These are phyloP conservation scores for Agarophyton chilense DNA, from an alignment of 23 red algal species.

Conservation along the genomic window DNA sequence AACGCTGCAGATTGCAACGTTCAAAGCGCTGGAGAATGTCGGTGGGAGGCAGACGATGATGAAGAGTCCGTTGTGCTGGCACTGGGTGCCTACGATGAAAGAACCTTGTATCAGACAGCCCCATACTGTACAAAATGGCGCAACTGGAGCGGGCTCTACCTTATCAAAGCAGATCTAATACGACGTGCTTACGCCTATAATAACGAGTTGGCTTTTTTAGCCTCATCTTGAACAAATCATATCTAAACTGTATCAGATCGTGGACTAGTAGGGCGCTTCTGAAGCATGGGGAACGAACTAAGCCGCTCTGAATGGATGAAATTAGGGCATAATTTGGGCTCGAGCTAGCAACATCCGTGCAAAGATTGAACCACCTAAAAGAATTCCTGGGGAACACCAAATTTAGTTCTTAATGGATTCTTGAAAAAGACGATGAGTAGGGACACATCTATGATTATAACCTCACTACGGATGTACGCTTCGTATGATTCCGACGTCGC, in stretches of 20 bases:
- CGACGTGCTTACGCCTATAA: background rate
- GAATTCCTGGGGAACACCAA: background rate
- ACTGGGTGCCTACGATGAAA: background rate
- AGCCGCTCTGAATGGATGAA: background rate
- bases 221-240: background rate
- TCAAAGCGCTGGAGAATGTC: background rate
- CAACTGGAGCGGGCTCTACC: background rate
- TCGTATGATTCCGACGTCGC: background rate
- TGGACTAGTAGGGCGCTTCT: background rate
- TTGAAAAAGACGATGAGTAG: background rate
- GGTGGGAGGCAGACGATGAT: background rate
- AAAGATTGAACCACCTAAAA: background rate
- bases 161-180: background rate
- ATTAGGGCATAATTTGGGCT: background rate
- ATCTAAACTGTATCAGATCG: background rate
- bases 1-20: background rate
- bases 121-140: background rate
- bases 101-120: background rate
- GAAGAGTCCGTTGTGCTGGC: background rate
- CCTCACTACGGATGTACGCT: background rate
- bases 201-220: background rate
- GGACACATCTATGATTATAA: background rate
- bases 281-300: background rate
- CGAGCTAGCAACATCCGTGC: background rate
- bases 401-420: background rate